Percentiles rank a stretch among this genome's conserved stretches.
These are phyloP conservation scores for Penicillium sp. DNA, from an alignment of 2,329 filamentous ascomycete species.

Conservation along the genomic window DNA sequence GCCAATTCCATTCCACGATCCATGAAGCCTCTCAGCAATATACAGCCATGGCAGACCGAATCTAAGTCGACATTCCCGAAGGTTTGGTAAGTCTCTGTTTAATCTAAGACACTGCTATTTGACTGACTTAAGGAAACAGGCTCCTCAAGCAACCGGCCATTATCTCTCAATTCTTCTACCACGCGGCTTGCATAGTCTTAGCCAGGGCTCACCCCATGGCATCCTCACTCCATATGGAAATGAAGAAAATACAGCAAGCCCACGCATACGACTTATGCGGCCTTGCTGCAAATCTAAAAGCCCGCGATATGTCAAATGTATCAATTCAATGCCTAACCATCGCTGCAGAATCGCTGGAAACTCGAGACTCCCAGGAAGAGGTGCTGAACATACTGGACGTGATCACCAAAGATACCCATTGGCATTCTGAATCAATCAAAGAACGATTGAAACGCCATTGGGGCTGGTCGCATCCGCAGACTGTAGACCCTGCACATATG, in stretches of 20 bases:
- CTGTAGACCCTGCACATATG: constrained; percentile 19
- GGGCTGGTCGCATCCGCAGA: constrained; percentile 61
- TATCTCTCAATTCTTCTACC: constrained; percentile 82
- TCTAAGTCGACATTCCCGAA: constrained; percentile 79
- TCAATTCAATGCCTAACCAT: constrained; percentile 78
- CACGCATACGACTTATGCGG: constrained; percentile 87
- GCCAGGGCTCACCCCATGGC: constrained; percentile 75
- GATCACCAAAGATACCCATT: constrained; percentile 75
- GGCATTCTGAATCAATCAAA: constrained; percentile 72
- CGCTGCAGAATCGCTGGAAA: constrained; percentile 70
- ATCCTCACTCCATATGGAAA: constrained; percentile 61
- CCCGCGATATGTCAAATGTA: constrained; percentile 75
- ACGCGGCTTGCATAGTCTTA: constrained; percentile 79
- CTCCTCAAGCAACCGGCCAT: constrained; percentile 80
- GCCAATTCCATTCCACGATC: constrained; percentile 74
- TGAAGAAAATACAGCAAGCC: constrained; percentile 67
- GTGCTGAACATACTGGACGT: constrained; percentile 73
- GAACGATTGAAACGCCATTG: constrained; percentile 73
- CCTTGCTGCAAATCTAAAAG: constrained; percentile 81
- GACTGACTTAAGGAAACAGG: constrained; percentile 49
- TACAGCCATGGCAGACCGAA: constrained; percentile 66
- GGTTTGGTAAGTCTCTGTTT: constrained; percentile 65
- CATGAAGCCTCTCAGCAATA: constrained; percentile 82
- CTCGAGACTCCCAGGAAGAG: constrained; percentile 74
- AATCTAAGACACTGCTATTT: background rate